These are phyloP conservation scores for Mycena sp. DNA, from an alignment of 1,284 basidiomycete genomes.

Conservation along the genomic window DNA sequence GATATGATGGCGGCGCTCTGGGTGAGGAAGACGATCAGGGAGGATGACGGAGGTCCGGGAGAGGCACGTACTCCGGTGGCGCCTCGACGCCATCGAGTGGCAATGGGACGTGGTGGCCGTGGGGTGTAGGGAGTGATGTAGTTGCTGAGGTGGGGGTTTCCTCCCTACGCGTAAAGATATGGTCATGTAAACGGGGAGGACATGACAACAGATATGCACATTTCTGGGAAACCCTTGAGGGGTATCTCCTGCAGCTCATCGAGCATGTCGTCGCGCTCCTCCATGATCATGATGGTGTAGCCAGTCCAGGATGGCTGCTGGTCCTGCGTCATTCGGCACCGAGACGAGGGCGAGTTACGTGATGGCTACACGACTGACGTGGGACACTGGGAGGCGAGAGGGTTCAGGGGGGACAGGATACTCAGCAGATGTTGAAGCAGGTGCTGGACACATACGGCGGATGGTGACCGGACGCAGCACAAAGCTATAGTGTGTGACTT, in stretches of 20 bases:
- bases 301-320: background rate
- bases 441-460: too few relatives aligned
- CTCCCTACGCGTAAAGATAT: slow-evolving; percentile 33
- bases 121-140: slow-evolving; percentile 47
- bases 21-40: slow-evolving; percentile 21
- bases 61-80: slow-evolving; percentile 17
- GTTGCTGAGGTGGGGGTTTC: slow-evolving; percentile 49
- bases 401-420: too few relatives aligned
- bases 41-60: background rate
- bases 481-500: too few relatives aligned
- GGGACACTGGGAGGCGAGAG: too few relatives aligned
- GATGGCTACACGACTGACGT: too few relatives aligned
- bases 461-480: too few relatives aligned
- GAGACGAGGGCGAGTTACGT: background rate
- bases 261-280: slow-evolving; percentile 34
- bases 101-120: slow-evolving; percentile 15
- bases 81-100: slow-evolving; percentile 13
- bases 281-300: background rate
- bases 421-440: too few relatives aligned
- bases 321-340: background rate
- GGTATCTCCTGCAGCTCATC: slow-evolving; percentile 39
- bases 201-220: slow-evolving; percentile 32
- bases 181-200: slow-evolving; percentile 26
- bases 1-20: slow-evolving; percentile 33
- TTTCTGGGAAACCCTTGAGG: slow-evolving; percentile 44